A percentile compares a stretch with the other conserved stretches of the same genome.
phyloP scores from a whole-genome alignment of 495 filamentous ascomycete species.

The Pseudoneurospora amorphoporcata region DNA sequence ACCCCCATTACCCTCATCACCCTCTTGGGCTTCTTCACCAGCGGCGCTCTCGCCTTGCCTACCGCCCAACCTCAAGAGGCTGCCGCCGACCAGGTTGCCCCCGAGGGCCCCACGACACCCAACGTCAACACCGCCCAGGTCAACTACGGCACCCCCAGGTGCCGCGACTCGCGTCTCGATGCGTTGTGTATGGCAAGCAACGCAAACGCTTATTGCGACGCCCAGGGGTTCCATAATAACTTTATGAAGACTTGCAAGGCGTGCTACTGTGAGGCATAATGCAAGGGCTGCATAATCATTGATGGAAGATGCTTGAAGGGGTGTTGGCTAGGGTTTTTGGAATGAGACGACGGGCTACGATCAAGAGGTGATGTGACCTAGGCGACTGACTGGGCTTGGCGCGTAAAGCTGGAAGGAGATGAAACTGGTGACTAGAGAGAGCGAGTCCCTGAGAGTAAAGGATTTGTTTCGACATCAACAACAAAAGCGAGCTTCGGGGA shows the following conservation, averaged over 20 bases:
- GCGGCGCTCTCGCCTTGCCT: neutral
- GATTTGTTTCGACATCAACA: neutral
- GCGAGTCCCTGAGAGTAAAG: neutral
- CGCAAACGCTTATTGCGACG: constrained; percentile 11
- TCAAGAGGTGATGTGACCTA: neutral
- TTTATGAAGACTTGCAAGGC: constrained; percentile 10
- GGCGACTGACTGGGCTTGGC: too few species aligned
- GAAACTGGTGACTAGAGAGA: neutral
- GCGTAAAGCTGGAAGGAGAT: too few species aligned
- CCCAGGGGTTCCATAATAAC: constrained; percentile 11
- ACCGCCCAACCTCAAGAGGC: neutral
- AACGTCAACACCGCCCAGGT: neutral
- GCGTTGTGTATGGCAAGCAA: constrained; percentile 12
- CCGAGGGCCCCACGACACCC: neutral
- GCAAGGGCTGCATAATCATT: neutral
- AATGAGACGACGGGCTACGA: too few species aligned
- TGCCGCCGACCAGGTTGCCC: neutral
- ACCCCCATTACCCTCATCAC: neutral
- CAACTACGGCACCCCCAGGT: constrained; percentile 9
- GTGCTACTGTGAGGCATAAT: neutral
- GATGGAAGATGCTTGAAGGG: too few species aligned
- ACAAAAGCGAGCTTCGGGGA: neutral
- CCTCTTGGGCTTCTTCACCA: neutral
- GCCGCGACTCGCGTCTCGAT: constrained; percentile 4
- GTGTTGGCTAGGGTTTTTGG: too few species aligned